Percentiles rank a stretch among this genome's conserved stretches.
Conservation (phyloP, 345 rosid species). For the Brassica carinata region DNA sequence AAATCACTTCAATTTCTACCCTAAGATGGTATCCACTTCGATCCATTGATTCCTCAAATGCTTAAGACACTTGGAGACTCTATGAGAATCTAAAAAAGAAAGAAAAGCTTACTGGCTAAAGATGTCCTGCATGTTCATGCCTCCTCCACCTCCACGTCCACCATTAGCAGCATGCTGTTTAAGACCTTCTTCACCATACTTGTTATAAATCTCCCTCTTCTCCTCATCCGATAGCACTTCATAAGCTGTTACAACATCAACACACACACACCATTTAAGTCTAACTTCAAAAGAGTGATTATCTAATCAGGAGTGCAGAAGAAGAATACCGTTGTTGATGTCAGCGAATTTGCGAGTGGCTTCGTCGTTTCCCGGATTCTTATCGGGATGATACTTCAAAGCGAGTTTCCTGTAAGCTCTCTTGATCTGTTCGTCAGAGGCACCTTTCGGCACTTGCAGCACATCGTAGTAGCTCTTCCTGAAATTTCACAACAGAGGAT, state of each 20-base stretch:
- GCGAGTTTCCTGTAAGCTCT: constrained; percentile 97
- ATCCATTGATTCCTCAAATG: not conserved
- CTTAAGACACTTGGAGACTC: not conserved
- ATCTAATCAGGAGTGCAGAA: not conserved
- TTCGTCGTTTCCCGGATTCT: constrained; percentile 94
- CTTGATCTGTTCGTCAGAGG: constrained; percentile 96
- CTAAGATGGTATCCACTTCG: too few species aligned
- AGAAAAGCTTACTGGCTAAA: constrained; percentile 28
- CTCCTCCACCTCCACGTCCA: constrained; percentile 67
- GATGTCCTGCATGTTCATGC: constrained; percentile 41
- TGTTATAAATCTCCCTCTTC: constrained; percentile 83
- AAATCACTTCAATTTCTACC: too few species aligned
- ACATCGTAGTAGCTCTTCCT: constrained; percentile 95
- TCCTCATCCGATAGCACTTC: constrained; percentile 94
- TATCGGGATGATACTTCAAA: constrained; percentile 96
- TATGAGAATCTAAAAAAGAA: too few species aligned
- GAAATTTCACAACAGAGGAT: constrained; percentile 21
- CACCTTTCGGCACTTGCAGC: constrained; percentile 86
- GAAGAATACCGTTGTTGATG: constrained; percentile 73
- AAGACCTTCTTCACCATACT: constrained; percentile 93
- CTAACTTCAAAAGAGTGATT: not conserved
- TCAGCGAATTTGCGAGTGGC: constrained; percentile 87
- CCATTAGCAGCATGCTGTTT: constrained; percentile 92
- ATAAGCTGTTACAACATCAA: constrained; percentile 60
- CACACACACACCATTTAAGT: constrained; percentile 1